These are phyloP conservation scores for Saccharomyces paradoxus DNA, from an alignment of 805 yeast species.

Conservation along the genomic window DNA sequence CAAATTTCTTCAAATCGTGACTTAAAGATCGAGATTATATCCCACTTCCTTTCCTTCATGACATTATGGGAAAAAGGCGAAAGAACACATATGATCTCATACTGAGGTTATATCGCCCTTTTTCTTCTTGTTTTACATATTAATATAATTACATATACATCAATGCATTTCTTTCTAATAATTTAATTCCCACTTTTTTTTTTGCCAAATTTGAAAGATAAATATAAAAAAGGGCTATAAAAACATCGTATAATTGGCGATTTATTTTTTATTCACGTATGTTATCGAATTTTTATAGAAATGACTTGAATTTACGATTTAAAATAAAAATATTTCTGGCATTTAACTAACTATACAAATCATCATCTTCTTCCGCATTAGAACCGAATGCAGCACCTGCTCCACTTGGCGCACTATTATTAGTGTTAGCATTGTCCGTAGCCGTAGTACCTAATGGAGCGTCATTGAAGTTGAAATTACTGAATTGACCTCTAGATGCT, in stretches of 20 bases:
- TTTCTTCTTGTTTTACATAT: neutral
- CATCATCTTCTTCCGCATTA: constrained; percentile 53
- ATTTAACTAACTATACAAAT: constrained; percentile 43
- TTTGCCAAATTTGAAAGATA: neutral
- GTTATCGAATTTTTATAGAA: neutral
- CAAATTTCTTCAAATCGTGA: neutral
- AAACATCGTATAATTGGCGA: neutral
- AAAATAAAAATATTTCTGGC: neutral
- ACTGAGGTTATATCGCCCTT: neutral
- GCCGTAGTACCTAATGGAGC: constrained; percentile 35
- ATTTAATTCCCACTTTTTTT: neutral
- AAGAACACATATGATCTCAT: neutral
- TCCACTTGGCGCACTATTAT: constrained; percentile 17
- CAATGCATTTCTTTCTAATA: neutral
- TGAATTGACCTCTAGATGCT: constrained; percentile 90
- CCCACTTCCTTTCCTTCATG: neutral
- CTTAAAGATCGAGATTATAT: neutral
- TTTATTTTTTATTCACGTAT: neutral
- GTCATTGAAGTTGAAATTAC: constrained; percentile 79
- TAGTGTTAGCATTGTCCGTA: constrained; percentile 32
- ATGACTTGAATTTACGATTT: neutral
- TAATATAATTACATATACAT: neutral
- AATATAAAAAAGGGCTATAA: neutral
- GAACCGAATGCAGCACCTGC: constrained; percentile 40
- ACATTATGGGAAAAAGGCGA: neutral